phyloP scores from a whole-genome alignment of 2,329 filamentous ascomycete species.

The Epichloe scottii region DNA sequence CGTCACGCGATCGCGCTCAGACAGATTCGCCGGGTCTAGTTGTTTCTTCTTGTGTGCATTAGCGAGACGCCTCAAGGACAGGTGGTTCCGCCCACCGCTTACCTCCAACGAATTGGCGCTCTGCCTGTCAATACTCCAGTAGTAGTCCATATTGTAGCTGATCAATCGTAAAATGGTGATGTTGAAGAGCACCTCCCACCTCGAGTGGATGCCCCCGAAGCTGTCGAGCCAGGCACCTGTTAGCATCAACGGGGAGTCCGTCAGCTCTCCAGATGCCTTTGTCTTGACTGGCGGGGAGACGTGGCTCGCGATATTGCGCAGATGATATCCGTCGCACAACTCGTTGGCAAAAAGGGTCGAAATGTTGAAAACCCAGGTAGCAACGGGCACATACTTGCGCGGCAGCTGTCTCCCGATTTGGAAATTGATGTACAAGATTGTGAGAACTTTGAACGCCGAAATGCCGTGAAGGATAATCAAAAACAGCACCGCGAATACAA shows the following conservation, averaged over 20 bases:
- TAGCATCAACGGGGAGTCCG: conserved; percentile 33
- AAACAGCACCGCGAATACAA: conserved; percentile 68
- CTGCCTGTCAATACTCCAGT: conserved; percentile 68
- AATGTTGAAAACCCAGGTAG: conserved; percentile 87
- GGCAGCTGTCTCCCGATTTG: conserved; percentile 62
- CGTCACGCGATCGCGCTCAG: conserved; percentile 74
- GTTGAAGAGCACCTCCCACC: conserved; percentile 98
- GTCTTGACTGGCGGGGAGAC: conserved; percentile 23
- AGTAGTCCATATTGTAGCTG: conserved; percentile 94
- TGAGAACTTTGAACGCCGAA: conserved; percentile 68
- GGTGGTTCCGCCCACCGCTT: conserved; percentile 20
- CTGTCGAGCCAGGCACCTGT: conserved; percentile 66
- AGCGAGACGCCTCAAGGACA: conserved; percentile 26
- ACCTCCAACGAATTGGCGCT: conserved; percentile 68
- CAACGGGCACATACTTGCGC: conserved; percentile 54
- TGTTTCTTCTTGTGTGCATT: conserved; percentile 89
- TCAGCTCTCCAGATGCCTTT: conserved; percentile 3
- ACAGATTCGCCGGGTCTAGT: conserved; percentile 74
- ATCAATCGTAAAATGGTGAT: conserved; percentile 84
- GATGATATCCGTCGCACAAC: conserved; percentile 63
- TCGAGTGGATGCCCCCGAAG: conserved; percentile 68
- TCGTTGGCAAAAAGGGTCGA: conserved; percentile 82
- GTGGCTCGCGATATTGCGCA: conserved; percentile 46
- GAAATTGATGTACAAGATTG: conserved; percentile 74
- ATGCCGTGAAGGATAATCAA: conserved; percentile 71